These are phyloP conservation scores for Lecanosticta acicola DNA, from an alignment of 2,329 filamentous ascomycete genomes.

Conservation along the genomic window DNA sequence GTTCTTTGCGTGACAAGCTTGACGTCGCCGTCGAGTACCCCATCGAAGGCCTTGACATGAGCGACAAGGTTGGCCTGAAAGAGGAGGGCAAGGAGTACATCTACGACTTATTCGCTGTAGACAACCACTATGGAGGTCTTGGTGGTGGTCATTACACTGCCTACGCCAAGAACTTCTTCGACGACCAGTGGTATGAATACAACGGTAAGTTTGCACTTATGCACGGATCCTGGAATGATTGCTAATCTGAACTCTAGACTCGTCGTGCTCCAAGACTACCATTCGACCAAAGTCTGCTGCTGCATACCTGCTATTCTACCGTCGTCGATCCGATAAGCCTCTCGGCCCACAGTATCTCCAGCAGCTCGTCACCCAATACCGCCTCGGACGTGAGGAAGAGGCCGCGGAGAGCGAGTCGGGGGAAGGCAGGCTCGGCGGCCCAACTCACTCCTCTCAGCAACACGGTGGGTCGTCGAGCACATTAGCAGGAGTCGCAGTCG, in stretches of 20 bases:
- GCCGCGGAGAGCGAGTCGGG: constrained; percentile 52
- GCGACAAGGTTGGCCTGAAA: constrained; percentile 68
- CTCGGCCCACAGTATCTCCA: constrained; percentile 74
- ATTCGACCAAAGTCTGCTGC: constrained; percentile 49
- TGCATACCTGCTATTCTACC: constrained; percentile 94
- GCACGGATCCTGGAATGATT: neutral
- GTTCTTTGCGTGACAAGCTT: constrained; percentile 80
- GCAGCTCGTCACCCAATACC: constrained; percentile 61
- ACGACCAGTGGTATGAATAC: constrained; percentile 89
- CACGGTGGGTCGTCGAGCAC: constrained; percentile 82
- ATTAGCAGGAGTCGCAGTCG: constrained; percentile 65
- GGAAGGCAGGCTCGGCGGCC: constrained; percentile 81
- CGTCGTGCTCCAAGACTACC: constrained; percentile 33
- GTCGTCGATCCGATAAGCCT: constrained; percentile 68
- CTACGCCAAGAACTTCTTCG: constrained; percentile 85
- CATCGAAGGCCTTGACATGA: constrained; percentile 77
- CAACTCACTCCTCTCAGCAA: constrained; percentile 57
- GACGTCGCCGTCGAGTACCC: constrained; percentile 90
- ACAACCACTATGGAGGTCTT: constrained; percentile 90
- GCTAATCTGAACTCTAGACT: constrained; percentile 46
- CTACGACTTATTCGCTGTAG: constrained; percentile 92
- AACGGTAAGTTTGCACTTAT: constrained; percentile 64
- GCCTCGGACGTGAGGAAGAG: constrained; percentile 45
- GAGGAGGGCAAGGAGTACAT: constrained; percentile 75
- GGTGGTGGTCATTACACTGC: constrained; percentile 96